Conservation (phyloP, 2,329 filamentous ascomycete species). For the Aspergillus sp. region DNA sequence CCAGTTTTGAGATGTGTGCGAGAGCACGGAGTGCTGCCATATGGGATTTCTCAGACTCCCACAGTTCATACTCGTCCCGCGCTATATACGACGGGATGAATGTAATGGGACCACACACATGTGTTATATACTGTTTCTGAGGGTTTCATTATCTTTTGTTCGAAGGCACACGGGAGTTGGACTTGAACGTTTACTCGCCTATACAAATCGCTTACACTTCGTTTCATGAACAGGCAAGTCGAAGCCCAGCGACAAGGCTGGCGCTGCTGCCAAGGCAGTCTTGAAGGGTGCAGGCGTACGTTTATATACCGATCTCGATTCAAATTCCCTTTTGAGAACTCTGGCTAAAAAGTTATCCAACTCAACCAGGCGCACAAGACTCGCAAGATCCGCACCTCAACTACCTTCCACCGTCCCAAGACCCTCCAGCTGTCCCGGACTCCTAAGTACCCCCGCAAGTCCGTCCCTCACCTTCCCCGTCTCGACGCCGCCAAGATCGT, state of each 20-base stretch:
- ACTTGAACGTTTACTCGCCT: neutral
- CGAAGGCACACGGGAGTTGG: neutral
- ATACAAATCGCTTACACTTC: slow-evolving; percentile 15
- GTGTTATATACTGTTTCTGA: neutral
- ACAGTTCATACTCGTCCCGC: slow-evolving; percentile 2
- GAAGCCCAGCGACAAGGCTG: slow-evolving; percentile 76
- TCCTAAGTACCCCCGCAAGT: slow-evolving; percentile 97
- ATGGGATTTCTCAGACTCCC: neutral
- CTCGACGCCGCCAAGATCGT: slow-evolving; percentile 98
- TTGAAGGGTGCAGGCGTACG: slow-evolving; percentile 96
- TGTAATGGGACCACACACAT: neutral
- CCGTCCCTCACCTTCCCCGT: slow-evolving; percentile 81
- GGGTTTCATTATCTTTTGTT: neutral
- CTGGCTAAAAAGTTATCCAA: slow-evolving; percentile 14
- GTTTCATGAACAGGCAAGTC: slow-evolving; percentile 35
- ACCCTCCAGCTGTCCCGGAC: slow-evolving; percentile 86
- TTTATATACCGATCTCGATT: slow-evolving; percentile 28
- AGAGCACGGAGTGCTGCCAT: slow-evolving; percentile 15
- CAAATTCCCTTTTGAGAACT: neutral
- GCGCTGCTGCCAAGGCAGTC: slow-evolving; percentile 90
- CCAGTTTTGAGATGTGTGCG: slow-evolving; percentile 21
- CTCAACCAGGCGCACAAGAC: slow-evolving; percentile 72
- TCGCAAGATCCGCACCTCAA: slow-evolving; percentile 87
- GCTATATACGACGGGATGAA: neutral
- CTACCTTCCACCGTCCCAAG: slow-evolving; percentile 97